Base-by-base conservation (phyloP, 1,139 yeast genomes). In the Lodderomyces parapsilosis region DNA sequence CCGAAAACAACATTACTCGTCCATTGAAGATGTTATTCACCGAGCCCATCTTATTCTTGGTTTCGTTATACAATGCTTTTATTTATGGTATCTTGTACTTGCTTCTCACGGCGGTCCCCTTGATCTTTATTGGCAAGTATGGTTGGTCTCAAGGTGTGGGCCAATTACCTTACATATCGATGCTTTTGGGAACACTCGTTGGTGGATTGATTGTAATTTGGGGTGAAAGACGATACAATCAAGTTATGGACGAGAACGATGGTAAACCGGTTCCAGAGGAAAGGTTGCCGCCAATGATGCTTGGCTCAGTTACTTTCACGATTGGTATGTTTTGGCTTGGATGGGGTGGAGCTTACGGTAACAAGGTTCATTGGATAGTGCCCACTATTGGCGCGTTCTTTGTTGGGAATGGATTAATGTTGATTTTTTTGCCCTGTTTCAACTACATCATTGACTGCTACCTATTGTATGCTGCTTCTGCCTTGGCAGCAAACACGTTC, bases 401-500 rank as follows among this genome's bases (percentile, higher is more conserved):
- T 52, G 75, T 84, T 40, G 96, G 96, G 9, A 77, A 74, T 53
- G 96, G 96, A 22, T 68, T 88, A 51, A 69, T 88, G 56, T 72
- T 85, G 41, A 83, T 89, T 49, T 88, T 89, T 74, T 72, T 86
- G 53, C 84, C 96, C 11, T 78, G 89, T 46, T 67, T 89, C 56
- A 86, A 83, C 59, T 89, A 89, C 61, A 77, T 89, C 54, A 83
- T 89, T 55, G 96, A 90, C 60, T 71, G 86, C 32, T 90, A 89
- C 59, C 71, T 87, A 49, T 61, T 81, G 46, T 81, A 83, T 57
- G 95, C 96, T 4, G 96, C 96, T 11, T 85, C 95, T 20, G 96
- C 96, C 1, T 71, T 90, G 52, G 96, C 97, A 4, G 96, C 86
- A 11, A 88, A 88, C 59, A 82, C 96, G 0, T 81, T 90, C 55